Evolutionary conservation across 129 eudicot species (phyloP).

Genomic region (Lactuca sativa): DNA sequence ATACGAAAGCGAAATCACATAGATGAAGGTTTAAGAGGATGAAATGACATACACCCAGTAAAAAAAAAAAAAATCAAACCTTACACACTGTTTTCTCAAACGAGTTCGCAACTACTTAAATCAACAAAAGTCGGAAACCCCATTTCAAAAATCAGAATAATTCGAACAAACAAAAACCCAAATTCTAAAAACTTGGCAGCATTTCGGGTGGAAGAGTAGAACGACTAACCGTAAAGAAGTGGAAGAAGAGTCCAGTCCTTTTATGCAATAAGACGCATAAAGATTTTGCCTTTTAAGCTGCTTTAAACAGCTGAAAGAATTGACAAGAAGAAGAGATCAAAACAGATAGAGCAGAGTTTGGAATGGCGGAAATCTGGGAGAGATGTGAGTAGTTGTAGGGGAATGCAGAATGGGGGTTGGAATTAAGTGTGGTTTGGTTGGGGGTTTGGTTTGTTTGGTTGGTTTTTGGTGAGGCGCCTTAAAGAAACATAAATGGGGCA

Average conservation of each 20-base stretch:
- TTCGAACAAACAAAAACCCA: slow-evolving; percentile 4
- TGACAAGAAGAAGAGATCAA: slow-evolving; percentile 1
- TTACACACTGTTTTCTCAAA: slow-evolving; percentile 12
- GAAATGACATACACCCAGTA: background rate
- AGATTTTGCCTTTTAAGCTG: slow-evolving; percentile 9
- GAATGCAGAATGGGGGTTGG: background rate
- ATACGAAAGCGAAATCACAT: slow-evolving; percentile 5
- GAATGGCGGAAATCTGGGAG: slow-evolving; percentile 26
- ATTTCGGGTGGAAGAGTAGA: background rate
- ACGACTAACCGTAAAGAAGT: slow-evolving; percentile 30
- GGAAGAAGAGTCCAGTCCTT: slow-evolving; percentile 11
- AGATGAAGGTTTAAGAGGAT: background rate
- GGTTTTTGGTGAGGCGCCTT: slow-evolving; percentile 34
- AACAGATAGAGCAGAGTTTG: background rate
- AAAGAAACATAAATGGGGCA: slow-evolving; percentile 21
- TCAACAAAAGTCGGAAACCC: background rate
- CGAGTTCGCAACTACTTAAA: slow-evolving; percentile 8
- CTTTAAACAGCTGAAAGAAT: background rate
- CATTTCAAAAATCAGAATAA: slow-evolving; percentile 11
- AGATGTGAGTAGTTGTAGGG: slow-evolving; percentile 18
- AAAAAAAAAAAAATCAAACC: slow-evolving; percentile 20
- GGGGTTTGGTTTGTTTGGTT: slow-evolving; percentile 42
- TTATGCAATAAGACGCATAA: background rate
- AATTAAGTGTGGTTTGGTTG: slow-evolving; percentile 39
- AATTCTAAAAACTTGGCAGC: slow-evolving; percentile 4